Evolutionary conservation across 2,329 filamentous ascomycete species (phyloP).

Genomic region (Diplodia sapinea): DNA sequence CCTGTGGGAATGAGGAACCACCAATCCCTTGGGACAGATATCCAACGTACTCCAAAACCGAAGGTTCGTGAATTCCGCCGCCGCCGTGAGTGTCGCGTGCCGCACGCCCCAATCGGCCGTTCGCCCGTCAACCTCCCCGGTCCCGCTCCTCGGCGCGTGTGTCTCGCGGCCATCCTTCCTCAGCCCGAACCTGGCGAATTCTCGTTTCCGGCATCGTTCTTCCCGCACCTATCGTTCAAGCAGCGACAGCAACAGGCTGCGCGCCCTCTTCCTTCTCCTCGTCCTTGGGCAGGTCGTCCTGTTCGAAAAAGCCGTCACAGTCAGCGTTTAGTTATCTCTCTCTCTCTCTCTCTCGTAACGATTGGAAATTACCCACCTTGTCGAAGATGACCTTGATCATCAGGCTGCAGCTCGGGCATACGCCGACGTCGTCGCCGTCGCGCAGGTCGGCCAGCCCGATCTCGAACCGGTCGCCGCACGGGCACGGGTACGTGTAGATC

Average conservation of each 20-base stretch:
- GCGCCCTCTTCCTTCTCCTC: conserved; percentile 38
- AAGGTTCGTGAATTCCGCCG: no score
- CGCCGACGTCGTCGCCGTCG: conserved; percentile 91
- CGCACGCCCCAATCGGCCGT: background rate
- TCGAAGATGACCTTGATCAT: conserved; percentile 98
- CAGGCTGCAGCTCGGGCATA: conserved; percentile 95
- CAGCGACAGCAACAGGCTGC: conserved; percentile 47
- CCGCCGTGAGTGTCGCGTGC: background rate
- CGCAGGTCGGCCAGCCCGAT: conserved; percentile 82
- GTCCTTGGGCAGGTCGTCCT: conserved; percentile 60
- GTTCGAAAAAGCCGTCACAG: background rate
- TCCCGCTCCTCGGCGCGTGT: background rate
- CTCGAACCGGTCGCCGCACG: conserved; percentile 96
- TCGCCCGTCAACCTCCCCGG: background rate
- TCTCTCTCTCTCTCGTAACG: no score
- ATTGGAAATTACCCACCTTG: conserved; percentile 57
- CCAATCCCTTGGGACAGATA: background rate
- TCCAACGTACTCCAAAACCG: background rate
- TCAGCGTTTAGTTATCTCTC: background rate
- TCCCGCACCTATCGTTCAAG: conserved; percentile 35
- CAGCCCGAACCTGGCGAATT: background rate
- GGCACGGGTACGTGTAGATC: conserved; percentile 95
- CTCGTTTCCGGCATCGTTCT: background rate
- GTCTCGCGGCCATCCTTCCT: background rate
- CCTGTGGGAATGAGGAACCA: background rate